Conservation (phyloP, 2,329 filamentous ascomycete species). For the Lachnellula hyalina region DNA sequence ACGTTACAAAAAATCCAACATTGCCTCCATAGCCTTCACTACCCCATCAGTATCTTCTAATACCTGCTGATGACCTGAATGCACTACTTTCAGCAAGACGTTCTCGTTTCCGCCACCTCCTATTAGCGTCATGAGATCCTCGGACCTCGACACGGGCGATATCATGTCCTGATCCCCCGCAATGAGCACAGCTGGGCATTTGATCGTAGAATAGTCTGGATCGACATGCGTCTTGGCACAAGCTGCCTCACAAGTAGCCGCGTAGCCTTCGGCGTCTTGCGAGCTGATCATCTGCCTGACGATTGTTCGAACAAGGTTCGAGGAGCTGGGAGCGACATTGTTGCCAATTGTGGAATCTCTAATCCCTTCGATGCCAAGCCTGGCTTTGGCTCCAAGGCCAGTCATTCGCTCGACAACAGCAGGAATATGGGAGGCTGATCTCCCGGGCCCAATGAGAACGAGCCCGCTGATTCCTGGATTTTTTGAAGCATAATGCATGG, state of each 20-base stretch:
- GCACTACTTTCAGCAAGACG: conserved; percentile 54
- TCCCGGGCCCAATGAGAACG: conserved; percentile 31
- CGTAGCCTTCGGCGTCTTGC: conserved; percentile 31
- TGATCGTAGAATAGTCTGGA: conserved; percentile 30
- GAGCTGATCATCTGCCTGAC: conserved; percentile 30
- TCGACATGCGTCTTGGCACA: conserved; percentile 29
- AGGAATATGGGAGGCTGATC: conserved; percentile 29
- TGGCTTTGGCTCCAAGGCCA: conserved; percentile 25
- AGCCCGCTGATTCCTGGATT: conserved; percentile 27
- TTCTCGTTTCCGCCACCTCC: conserved; percentile 40
- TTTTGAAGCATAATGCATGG: conserved; percentile 33
- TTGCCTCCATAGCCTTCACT: conserved; percentile 34
- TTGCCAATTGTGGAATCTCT: conserved; percentile 26
- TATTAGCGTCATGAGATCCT: conserved; percentile 26
- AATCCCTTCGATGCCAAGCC: conserved; percentile 28
- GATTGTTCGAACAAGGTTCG: conserved; percentile 18
- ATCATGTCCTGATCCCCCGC: conserved; percentile 32
- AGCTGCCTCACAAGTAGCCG: conserved; percentile 29
- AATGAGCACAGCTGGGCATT: conserved; percentile 29
- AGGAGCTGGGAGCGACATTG: conserved; percentile 28
- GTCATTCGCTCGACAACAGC: conserved; percentile 30
- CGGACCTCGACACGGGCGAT: conserved; percentile 25
- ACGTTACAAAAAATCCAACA: background rate
- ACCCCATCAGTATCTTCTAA: conserved; percentile 57
- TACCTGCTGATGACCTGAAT: conserved; percentile 64